These are phyloP conservation scores for Pseudoperonospora humuli DNA, from an alignment of 352 stramenopile species.

Conservation along the genomic window DNA sequence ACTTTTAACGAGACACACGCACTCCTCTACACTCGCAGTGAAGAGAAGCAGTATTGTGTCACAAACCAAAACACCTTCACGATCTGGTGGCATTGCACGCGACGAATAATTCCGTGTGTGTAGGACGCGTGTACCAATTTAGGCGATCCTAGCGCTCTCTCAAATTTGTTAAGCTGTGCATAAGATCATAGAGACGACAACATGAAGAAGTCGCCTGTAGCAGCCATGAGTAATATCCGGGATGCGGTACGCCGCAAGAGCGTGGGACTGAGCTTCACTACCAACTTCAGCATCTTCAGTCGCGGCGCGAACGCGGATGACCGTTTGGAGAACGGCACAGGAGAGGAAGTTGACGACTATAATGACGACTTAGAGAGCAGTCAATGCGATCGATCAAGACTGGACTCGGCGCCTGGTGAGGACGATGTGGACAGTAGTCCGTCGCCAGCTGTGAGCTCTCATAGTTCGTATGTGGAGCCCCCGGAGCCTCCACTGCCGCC, in stretches of 20 bases:
- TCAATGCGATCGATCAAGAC: constrained; percentile 30
- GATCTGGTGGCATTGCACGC: not conserved
- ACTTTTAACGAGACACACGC: constrained; percentile 5
- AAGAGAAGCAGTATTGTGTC: not conserved
- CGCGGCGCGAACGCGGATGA: constrained; percentile 35
- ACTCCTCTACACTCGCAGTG: not conserved
- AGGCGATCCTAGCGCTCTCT: not conserved
- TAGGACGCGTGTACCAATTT: not conserved
- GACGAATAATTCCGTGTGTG: not conserved
- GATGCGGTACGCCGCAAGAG: constrained; percentile 58
- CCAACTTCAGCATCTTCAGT: constrained; percentile 50
- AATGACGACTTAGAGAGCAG: constrained; percentile 34
- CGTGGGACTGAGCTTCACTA: constrained; percentile 55
- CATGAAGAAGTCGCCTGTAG: constrained; percentile 46
- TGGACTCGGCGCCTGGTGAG: constrained; percentile 31
- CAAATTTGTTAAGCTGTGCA: not conserved
- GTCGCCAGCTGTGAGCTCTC: constrained; percentile 28
- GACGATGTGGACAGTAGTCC: constrained; percentile 27
- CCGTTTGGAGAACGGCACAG: constrained; percentile 24
- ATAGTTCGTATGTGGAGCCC: constrained; percentile 46
- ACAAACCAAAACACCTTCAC: not conserved
- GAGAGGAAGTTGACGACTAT: constrained; percentile 27
- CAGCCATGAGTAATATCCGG: constrained; percentile 45
- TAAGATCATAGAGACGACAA: constrained; percentile 1
- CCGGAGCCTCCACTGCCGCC: constrained; percentile 45